Percentiles rank a stretch among this genome's conserved stretches.
Conservation (phyloP, 768 basidiomycete species). For the Phanerochaete carnosa region DNA sequence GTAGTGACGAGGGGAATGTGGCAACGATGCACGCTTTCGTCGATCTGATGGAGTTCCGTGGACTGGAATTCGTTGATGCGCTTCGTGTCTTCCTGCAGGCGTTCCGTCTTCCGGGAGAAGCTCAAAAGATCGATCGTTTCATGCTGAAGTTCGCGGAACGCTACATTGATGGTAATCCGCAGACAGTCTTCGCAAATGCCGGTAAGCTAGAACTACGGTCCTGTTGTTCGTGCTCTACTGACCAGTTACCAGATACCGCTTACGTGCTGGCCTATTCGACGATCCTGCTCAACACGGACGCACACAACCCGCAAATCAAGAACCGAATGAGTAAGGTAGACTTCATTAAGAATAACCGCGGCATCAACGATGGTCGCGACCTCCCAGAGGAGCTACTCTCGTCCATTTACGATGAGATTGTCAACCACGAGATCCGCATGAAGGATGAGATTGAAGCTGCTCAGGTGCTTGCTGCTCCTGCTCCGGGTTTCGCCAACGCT, state of each 20-base stretch:
- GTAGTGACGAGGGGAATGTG: slow-evolving; percentile 84
- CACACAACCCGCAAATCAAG: slow-evolving; percentile 93
- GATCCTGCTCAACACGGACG: slow-evolving; percentile 96
- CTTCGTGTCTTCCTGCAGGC: slow-evolving; percentile 88
- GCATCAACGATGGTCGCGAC: slow-evolving; percentile 89
- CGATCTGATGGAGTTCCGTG: slow-evolving; percentile 84
- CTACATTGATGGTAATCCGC: slow-evolving; percentile 85
- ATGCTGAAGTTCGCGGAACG: slow-evolving; percentile 99
- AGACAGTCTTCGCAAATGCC: slow-evolving; percentile 89
- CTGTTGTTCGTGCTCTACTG: background rate
- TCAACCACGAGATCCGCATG: slow-evolving; percentile 93
- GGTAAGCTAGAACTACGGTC: slow-evolving; percentile 50
- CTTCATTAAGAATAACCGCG: slow-evolving; percentile 93
- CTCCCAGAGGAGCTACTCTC: slow-evolving; percentile 83
- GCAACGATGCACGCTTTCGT: slow-evolving; percentile 98
- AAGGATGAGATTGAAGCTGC: slow-evolving; percentile 89
- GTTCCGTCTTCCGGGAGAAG: slow-evolving; percentile 95
- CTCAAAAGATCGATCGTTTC: slow-evolving; percentile 98
- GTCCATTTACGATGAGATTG: slow-evolving; percentile 87
- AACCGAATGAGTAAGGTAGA: slow-evolving; percentile 89
- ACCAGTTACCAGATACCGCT: slow-evolving; percentile 62
- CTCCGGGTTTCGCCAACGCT: slow-evolving; percentile 76
- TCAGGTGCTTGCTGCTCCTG: slow-evolving; percentile 37
- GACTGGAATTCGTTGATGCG: slow-evolving; percentile 82
- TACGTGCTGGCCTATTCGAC: slow-evolving; percentile 95